Conservation (phyloP, 805 yeast species). For the Pichia scutulata region DNA sequence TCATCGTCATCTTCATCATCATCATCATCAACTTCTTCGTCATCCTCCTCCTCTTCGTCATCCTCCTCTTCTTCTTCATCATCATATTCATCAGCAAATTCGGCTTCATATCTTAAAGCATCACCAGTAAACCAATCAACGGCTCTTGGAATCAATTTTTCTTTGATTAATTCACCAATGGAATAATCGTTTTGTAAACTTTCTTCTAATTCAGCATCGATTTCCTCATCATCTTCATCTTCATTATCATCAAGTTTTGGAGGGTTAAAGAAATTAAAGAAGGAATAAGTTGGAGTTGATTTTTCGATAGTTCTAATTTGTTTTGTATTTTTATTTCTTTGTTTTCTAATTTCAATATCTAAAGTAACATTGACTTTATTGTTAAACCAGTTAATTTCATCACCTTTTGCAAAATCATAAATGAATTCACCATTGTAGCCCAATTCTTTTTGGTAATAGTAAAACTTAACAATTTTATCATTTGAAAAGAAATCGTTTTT, state of each 20-base stretch:
- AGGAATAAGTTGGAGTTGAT: slow-evolving; percentile 87
- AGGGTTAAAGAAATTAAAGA: slow-evolving; percentile 93
- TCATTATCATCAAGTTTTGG: slow-evolving; percentile 43
- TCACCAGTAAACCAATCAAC: slow-evolving; percentile 98
- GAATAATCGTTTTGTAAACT: slow-evolving; percentile 89
- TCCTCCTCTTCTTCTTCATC: slow-evolving; percentile 55
- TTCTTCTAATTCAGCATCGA: slow-evolving; percentile 68
- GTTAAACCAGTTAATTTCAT: slow-evolving; percentile 74
- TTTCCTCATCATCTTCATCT: slow-evolving; percentile 46
- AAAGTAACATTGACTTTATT: slow-evolving; percentile 81
- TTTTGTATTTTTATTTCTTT: slow-evolving; percentile 92
- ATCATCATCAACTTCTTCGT: slow-evolving; percentile 50
- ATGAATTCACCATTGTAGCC: slow-evolving; percentile 95
- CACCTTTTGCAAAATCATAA: slow-evolving; percentile 94
- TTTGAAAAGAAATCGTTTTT: slow-evolving; percentile 73
- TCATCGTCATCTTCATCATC: slow-evolving; percentile 59
- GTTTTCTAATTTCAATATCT: slow-evolving; percentile 87
- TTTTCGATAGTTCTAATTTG: slow-evolving; percentile 95
- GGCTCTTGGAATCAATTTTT: slow-evolving; percentile 91
- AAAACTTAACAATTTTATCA: slow-evolving; percentile 68
- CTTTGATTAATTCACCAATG: slow-evolving; percentile 93
- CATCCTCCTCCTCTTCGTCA: slow-evolving; percentile 55
- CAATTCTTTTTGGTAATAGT: slow-evolving; percentile 87
- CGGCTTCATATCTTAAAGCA: slow-evolving; percentile 75
- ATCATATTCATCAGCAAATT: slow-evolving; percentile 49